Evolutionary conservation across 2,329 filamentous ascomycete genomes (phyloP), one percentile per base, ranked within the genome.

Genomic region (Setomelanomma holmii): DNA sequence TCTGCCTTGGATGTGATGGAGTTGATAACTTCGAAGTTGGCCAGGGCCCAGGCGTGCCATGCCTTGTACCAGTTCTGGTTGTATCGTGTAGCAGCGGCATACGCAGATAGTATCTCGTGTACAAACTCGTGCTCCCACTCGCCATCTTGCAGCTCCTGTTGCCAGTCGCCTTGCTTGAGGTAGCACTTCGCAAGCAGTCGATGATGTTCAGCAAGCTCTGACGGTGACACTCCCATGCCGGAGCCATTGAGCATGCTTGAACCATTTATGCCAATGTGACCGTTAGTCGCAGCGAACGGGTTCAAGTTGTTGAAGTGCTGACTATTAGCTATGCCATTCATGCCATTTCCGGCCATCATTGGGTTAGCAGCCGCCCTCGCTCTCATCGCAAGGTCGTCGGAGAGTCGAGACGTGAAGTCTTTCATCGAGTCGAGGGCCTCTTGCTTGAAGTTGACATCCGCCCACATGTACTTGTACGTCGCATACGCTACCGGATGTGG

Each of bases 11-110:
- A 83, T 7, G 88, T 85, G 51, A 95, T 80, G 0, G 89, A 86
- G 64, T 95, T 96, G 33, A 98, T 93, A 51, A 99, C 95, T 76
- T 99, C 93, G 67, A 99, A 99, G 75, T 99, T 99, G 47, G 95
- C 93, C 57, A 99, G 78, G 10, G 95, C 96, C 93, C 95, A 99
- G 0, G 95, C 90, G 76, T 99, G 95, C 95, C 95, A 99, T 6
- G 96, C 95, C 77, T 99, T 99, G 80, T 99, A 99, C 86, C 93
- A 99, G 55, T 89, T 87, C 27, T 91, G 89, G 72, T 99, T 96
- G 77, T 96, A 97, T 53, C 91, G 88, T 1, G 95, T 99, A 1
- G 96, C 96, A 53, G 93, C 89, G 16, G 88, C 87, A 74, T 98
- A 99, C 1, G 95, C 92, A n/a, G 86, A 84, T 20, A 99, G 80